Evolutionary conservation across 2,329 filamentous ascomycete species (phyloP), one percentile per base, ranked within the genome.

Genomic region (Xylariaceae sp.): DNA sequence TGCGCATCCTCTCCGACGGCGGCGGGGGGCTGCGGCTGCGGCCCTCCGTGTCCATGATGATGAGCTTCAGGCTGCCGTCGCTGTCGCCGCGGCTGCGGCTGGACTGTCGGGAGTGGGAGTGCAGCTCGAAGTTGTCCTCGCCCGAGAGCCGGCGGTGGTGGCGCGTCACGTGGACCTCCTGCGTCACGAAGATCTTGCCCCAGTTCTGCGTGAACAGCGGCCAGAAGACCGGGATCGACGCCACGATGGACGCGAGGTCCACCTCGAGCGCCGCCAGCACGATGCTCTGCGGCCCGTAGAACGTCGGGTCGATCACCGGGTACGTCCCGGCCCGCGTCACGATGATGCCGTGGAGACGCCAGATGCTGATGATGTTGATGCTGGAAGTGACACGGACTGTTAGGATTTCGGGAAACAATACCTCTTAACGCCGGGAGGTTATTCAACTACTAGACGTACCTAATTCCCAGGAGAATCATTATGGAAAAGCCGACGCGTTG

Each of bases 291-390:
- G 67, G 67, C 6, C 62, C 68, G 53, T 73, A 73, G 68, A 70
- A 73, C 3, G 66, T 71, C 6, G 70, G 71, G 49, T 73, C 71
- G 2, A 68, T 42, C 1, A 70, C 70, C 11, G 71, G 71, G 49
- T 63, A 68, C 0, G 68, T 72, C 1, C 58, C 67, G 3, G 70
- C 70, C 16, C 66, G 58, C 32, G 59, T 59, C 18, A 62, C 42
- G 18, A 70, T 51, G 32, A 73, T 66, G 48, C 50, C 63, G 43
- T 68, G 55, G 0, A 73, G 58, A 3, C 70, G 67, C 63, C 63
- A 70, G 46, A 72, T 65, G 50, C 63, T 67, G 41, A 69, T 53
- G 10, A 66, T 35, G 50, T 66, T 70, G 41, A 69, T 62, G 10
- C 70, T 71, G 41, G 4, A 24, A 4, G 33, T 1, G 26, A 5